These are phyloP conservation scores for Calophaca sinica DNA, from an alignment of 306 rosid genomes.

Conservation along the genomic window DNA sequence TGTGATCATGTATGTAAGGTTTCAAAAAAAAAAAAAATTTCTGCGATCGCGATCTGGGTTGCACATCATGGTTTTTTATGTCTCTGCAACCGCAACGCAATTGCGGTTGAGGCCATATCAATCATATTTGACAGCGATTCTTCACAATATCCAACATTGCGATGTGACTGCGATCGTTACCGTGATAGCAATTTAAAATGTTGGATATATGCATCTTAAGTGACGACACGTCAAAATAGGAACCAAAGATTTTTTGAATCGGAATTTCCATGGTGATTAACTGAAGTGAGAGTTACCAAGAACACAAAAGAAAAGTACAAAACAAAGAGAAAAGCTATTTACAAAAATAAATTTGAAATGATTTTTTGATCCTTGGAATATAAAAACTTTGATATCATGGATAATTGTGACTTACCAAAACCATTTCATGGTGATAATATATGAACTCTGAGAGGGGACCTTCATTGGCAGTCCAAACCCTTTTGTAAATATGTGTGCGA, in stretches of 20 bases:
- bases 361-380: background rate
- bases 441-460: slow-evolving; percentile 91
- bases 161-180: too few species aligned
- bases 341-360: background rate
- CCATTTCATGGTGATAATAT: slow-evolving; percentile 93
- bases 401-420: slow-evolving; percentile 65
- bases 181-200: too few species aligned
- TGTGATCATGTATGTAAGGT: background rate
- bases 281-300: slow-evolving; percentile 63
- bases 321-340: background rate
- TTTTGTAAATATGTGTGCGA: slow-evolving; percentile 73
- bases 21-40: too few species aligned
- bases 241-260: too few species aligned
- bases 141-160: too few species aligned
- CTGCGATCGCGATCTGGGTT: too few species aligned
- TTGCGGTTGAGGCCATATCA: too few species aligned
- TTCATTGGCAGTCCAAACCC: slow-evolving; percentile 92
- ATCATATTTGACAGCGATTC: too few species aligned
- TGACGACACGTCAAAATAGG: too few species aligned
- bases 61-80: too few species aligned
- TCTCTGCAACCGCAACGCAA: too few species aligned
- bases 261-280: slow-evolving; percentile 1
- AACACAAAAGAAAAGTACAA: slow-evolving; percentile 24
- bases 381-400: slow-evolving; percentile 2
- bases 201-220: background rate